Evolutionary conservation across 371 early-diverging fungal genomes (phyloP).

Genomic region (Nematocida parisii): DNA sequence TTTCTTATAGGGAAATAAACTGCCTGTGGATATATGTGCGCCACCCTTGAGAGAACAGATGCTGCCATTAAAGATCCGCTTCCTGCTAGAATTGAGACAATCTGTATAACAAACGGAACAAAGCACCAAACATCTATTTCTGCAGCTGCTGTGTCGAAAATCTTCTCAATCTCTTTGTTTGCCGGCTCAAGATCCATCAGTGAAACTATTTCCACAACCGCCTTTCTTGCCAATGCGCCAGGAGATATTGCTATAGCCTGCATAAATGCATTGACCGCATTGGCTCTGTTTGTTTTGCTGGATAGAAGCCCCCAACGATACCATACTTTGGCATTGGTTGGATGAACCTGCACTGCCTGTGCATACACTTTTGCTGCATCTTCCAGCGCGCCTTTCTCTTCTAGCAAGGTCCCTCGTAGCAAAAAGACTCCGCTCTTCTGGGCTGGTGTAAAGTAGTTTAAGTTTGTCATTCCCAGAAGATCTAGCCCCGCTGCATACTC

Average conservation of each 20-base stretch:
- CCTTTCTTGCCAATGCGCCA: constrained; percentile 35
- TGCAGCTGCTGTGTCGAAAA: constrained; percentile 49
- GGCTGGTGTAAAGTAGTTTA: constrained; percentile 81
- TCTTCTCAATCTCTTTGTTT: constrained; percentile 25
- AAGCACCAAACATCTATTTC: constrained; percentile 58
- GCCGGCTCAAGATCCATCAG: constrained; percentile 38
- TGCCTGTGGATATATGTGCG: constrained; percentile 46
- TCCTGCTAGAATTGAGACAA: constrained; percentile 55
- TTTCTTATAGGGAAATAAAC: constrained; percentile 54
- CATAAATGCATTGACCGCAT: constrained; percentile 88
- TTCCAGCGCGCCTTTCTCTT: constrained; percentile 70
- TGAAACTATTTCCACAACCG: constrained; percentile 46
- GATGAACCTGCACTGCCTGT: constrained; percentile 83
- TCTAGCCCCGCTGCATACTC: constrained; percentile 81
- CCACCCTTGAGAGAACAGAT: constrained; percentile 27
- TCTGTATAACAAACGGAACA: constrained; percentile 62
- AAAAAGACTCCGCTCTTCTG: constrained; percentile 96
- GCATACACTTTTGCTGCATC: constrained; percentile 87
- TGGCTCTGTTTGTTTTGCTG: constrained; percentile 73
- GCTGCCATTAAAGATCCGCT: constrained; percentile 27
- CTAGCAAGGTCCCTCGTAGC: constrained; percentile 78
- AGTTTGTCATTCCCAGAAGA: constrained; percentile 92
- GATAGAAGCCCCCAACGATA: constrained; percentile 91
- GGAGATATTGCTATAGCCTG: constrained; percentile 73
- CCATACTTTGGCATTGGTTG: constrained; percentile 84